Percentiles rank a stretch among this genome's conserved stretches.
Conservation (phyloP, 1,139 yeast genomes). For the Geotrichum aggregatum region DNA sequence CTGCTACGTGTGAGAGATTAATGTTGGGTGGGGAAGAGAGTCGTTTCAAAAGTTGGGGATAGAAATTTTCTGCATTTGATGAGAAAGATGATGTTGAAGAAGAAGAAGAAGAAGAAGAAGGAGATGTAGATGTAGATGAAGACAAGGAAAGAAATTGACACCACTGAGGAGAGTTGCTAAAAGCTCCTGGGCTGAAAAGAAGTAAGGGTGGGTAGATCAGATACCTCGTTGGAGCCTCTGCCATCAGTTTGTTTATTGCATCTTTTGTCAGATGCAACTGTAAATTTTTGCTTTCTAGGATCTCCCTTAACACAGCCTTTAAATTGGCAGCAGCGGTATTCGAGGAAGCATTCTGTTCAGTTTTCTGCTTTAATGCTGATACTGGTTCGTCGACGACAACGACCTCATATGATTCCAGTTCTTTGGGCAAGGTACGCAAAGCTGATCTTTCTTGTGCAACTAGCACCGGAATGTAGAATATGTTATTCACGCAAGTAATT, state of each 20-base stretch:
- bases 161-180: conserved; percentile 46
- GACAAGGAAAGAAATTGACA: background rate
- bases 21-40: conserved; percentile 31
- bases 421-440: background rate
- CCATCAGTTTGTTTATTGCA: conserved; percentile 6
- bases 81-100: conserved; percentile 21
- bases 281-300: background rate
- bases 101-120: conserved; percentile 11
- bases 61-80: conserved; percentile 13
- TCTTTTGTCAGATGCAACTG: background rate
- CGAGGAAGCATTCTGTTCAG: no score
- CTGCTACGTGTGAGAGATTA: conserved; percentile 59
- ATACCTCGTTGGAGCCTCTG: conserved; percentile 48
- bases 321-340: conserved; percentile 14
- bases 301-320: conserved; percentile 8
- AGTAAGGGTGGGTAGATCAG: conserved; percentile 66
- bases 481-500: conserved; percentile 25
- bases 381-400: background rate
- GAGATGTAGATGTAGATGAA: conserved; percentile 1
- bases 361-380: background rate
- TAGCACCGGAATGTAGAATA: conserved; percentile 14
- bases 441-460: no score
- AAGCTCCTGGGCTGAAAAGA: conserved; percentile 44
- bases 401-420: background rate
- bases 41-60: background rate